These are phyloP conservation scores for Ballota nigra DNA, from an alignment of 257 asterid species.

Conservation along the genomic window DNA sequence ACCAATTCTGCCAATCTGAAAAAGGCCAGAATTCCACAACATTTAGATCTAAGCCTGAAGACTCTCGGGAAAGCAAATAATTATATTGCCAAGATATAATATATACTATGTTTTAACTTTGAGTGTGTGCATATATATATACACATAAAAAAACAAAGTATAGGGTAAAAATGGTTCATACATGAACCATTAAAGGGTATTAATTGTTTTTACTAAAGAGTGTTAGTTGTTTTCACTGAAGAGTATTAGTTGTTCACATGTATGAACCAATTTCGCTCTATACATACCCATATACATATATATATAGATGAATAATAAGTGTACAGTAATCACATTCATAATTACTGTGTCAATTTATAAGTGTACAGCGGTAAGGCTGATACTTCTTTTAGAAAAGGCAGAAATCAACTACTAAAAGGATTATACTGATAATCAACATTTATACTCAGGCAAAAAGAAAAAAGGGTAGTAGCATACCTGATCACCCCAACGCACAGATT, in stretches of 20 bases:
- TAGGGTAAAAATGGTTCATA: no score
- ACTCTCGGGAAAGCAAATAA: not conserved
- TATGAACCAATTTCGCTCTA: no score
- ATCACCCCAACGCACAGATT: slow-evolving; percentile 96
- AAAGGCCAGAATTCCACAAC: slow-evolving; percentile 18
- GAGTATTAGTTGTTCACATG: no score
- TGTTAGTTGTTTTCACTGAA: no score
- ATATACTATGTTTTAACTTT: no score
- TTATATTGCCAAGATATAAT: not conserved
- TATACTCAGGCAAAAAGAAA: not conserved
- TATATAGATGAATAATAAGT: no score
- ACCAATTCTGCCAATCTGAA: slow-evolving; percentile 70
- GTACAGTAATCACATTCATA: not conserved
- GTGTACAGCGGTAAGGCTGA: not conserved
- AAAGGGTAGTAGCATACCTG: slow-evolving; percentile 56
- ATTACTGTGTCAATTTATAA: not conserved
- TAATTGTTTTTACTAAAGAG: no score
- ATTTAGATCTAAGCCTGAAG: not conserved
- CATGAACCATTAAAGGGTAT: no score
- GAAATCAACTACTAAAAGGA: not conserved
- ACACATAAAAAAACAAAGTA: no score
- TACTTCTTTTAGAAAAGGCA: not conserved
- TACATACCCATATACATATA: no score
- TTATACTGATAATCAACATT: not conserved
- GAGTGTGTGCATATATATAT: no score